A percentile compares a stretch with the other conserved stretches of the same genome.
Evolutionary conservation across 1,139 yeast species (phyloP).

Genomic region (Blastobotrys ciferrii): DNA sequence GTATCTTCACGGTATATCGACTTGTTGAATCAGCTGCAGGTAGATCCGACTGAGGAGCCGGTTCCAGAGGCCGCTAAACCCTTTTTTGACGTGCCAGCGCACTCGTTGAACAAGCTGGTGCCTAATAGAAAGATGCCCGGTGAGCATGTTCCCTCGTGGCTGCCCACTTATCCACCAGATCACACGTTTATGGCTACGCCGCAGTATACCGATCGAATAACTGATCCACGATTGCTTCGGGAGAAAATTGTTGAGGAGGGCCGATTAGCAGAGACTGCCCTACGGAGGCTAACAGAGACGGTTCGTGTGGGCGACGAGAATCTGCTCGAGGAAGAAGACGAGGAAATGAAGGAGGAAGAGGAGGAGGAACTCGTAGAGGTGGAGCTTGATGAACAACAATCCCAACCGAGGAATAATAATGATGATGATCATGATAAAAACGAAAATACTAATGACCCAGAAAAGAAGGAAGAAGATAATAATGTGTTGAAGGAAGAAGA

Average conservation of each 20-base stretch:
- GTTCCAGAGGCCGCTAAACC: conserved; percentile 24
- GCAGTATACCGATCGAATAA: conserved; percentile 56
- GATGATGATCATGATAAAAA: conserved; percentile 1
- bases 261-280: conserved; percentile 71
- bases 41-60: conserved; percentile 31
- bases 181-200: conserved; percentile 84
- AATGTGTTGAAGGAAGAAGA: conserved; percentile 5
- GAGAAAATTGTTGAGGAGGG: conserved; percentile 77
- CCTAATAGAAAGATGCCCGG: conserved; percentile 51
- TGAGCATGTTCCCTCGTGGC: conserved; percentile 64
- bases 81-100: conserved; percentile 30
- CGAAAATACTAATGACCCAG: not conserved
- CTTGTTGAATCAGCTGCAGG: conserved; percentile 28
- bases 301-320: conserved; percentile 29
- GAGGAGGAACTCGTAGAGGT: conserved; percentile 21
- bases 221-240: conserved; percentile 70
- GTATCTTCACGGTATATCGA: conserved; percentile 26
- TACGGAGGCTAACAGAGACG: conserved; percentile 50
- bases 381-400: conserved; percentile 3
- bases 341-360: conserved; percentile 26
- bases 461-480: not conserved
- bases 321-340: conserved; percentile 28
- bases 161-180: conserved; percentile 90
- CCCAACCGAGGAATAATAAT: not conserved
- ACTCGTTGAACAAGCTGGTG: conserved; percentile 29